A percentile compares a stretch with the other conserved stretches of the same genome.
phyloP scores from a whole-genome alignment of 139 green algal species.

The Picochlorum sp. region DNA sequence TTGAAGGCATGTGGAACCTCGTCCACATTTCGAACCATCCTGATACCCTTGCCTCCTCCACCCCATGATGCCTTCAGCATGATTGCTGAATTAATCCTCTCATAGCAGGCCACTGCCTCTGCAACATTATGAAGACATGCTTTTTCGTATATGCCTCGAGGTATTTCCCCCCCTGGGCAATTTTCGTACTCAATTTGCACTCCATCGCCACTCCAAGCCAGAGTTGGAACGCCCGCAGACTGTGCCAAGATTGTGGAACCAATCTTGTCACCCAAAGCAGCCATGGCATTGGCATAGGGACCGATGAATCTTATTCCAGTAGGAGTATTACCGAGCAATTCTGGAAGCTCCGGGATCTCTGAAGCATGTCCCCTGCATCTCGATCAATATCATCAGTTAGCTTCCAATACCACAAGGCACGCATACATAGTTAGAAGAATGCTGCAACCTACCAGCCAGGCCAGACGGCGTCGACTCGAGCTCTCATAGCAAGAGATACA shows the following conservation, averaged over 20 bases:
- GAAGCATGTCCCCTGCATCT: slow-evolving; percentile 82
- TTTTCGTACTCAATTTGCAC: slow-evolving; percentile 56
- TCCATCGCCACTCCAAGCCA: slow-evolving; percentile 79
- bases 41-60: slow-evolving; percentile 95
- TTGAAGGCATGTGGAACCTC: slow-evolving; percentile 31
- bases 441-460: slow-evolving; percentile 70
- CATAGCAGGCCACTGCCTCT: slow-evolving; percentile 56
- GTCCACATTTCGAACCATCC: slow-evolving; percentile 51
- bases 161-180: slow-evolving; percentile 56
- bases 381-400: background rate
- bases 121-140: slow-evolving; percentile 63
- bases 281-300: slow-evolving; percentile 70
- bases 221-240: slow-evolving; percentile 60
- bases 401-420: background rate
- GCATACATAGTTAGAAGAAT: background rate
- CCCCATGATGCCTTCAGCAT: slow-evolving; percentile 98
- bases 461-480: slow-evolving; percentile 91
- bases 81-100: slow-evolving; percentile 78
- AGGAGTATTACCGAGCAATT: slow-evolving; percentile 38
- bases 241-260: slow-evolving; percentile 92
- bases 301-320: slow-evolving; percentile 83
- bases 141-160: slow-evolving; percentile 52
- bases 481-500: slow-evolving; percentile 60
- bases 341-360: slow-evolving; percentile 90
- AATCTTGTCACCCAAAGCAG: slow-evolving; percentile 90